phyloP scores from a whole-genome alignment of 1,284 basidiomycete species.

The Amylostereum areolatum region DNA sequence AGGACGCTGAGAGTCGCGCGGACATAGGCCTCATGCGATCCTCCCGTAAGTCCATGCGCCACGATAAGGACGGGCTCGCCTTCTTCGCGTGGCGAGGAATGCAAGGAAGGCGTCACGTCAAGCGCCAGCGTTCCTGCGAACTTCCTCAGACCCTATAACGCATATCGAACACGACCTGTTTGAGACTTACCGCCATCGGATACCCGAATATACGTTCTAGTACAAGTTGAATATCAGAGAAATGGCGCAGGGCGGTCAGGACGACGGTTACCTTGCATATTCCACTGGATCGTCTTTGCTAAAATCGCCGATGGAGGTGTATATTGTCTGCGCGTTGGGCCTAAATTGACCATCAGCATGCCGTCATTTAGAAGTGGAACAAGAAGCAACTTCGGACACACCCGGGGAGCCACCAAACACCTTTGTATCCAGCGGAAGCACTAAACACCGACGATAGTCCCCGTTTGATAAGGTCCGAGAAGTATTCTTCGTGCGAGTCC shows the following conservation, averaged over 20 bases:
- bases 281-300: slow-evolving; percentile 13
- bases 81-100: slow-evolving; percentile 6
- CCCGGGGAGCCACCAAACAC: slow-evolving; percentile 22
- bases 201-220: slow-evolving; percentile 11
- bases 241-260: not conserved
- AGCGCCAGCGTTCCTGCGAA: slow-evolving; percentile 19
- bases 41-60: slow-evolving; percentile 23
- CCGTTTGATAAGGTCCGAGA: slow-evolving; percentile 13
- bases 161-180: not conserved
- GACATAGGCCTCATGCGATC: slow-evolving; percentile 24
- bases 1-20: slow-evolving; percentile 17
- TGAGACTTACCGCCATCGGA: slow-evolving; percentile 17
- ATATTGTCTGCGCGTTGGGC: slow-evolving; percentile 20
- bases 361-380: too few relatives aligned
- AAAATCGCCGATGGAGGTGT: slow-evolving; percentile 20
- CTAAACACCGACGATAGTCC: slow-evolving; percentile 15
- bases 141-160: not conserved
- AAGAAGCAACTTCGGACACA: slow-evolving; percentile 1
- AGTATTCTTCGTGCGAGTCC: not conserved
- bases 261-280: slow-evolving; percentile 16
- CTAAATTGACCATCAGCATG: slow-evolving; percentile 5
- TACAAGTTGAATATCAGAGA: slow-evolving; percentile 5
- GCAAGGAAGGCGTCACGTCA: slow-evolving; percentile 20
- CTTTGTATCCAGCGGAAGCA: slow-evolving; percentile 12
- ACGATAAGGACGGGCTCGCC: slow-evolving; percentile 19